These are phyloP conservation scores for Alternaria longipes DNA, from an alignment of 2,329 filamentous ascomycete species.

Conservation along the genomic window DNA sequence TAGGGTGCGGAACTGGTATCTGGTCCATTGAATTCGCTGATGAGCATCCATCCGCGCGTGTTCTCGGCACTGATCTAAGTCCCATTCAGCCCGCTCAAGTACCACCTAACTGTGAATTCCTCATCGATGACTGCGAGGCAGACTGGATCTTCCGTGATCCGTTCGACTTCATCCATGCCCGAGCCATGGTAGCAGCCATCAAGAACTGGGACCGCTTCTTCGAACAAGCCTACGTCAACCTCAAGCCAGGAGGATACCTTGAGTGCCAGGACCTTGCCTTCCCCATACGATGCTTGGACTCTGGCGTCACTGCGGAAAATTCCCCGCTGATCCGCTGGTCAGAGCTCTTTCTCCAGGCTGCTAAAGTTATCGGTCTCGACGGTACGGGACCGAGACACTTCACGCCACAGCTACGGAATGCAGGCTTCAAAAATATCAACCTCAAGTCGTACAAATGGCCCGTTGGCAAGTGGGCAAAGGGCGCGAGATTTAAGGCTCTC, in stretches of 20 bases:
- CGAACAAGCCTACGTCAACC: conserved; percentile 48
- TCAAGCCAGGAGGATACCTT: conserved; percentile 62
- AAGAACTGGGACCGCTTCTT: conserved; percentile 63
- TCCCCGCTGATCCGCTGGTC: conserved; percentile 43
- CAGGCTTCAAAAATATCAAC: conserved; percentile 41
- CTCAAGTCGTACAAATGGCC: conserved; percentile 46
- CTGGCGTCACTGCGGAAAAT: conserved; percentile 29
- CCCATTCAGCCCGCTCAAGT: conserved; percentile 44
- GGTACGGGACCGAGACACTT: conserved; percentile 53
- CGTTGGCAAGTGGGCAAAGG: conserved; percentile 43
- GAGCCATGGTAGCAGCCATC: conserved; percentile 63
- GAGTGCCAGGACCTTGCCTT: conserved; percentile 59
- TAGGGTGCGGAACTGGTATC: conserved; percentile 47
- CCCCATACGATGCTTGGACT: conserved; percentile 35
- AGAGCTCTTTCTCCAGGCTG: conserved; percentile 36
- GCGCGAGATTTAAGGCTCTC: conserved; percentile 39
- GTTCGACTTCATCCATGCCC: conserved; percentile 67
- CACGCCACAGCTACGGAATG: conserved; percentile 31
- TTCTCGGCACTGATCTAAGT: conserved; percentile 48
- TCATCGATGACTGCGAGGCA: conserved; percentile 52
- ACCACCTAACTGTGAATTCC: conserved; percentile 46
- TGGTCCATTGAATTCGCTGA: conserved; percentile 47
- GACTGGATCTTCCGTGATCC: conserved; percentile 64
- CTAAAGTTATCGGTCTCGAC: conserved; percentile 48
- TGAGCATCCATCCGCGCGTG: conserved; percentile 44